A percentile compares a stretch with the other conserved stretches of the same genome.
These are phyloP conservation scores for Zygosaccharomyces bisporus DNA, from an alignment of 805 yeast species.

Conservation along the genomic window DNA sequence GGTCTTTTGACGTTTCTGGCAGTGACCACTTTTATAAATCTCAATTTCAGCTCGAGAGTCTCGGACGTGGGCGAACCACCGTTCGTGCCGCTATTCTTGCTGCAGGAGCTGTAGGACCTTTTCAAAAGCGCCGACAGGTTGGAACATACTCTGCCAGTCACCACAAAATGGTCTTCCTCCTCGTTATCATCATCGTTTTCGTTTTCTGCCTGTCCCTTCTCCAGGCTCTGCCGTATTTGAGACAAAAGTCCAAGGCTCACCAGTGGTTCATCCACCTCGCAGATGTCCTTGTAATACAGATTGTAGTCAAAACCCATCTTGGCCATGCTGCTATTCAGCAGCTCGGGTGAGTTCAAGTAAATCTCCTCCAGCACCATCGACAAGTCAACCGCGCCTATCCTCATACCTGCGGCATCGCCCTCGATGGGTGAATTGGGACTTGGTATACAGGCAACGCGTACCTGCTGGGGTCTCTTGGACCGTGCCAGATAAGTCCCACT, in stretches of 20 bases:
- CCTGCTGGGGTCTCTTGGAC: constrained; percentile 28
- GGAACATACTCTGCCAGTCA: constrained; percentile 37
- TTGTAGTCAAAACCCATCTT: constrained; percentile 30
- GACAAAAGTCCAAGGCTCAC: constrained; percentile 36
- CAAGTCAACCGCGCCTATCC: constrained; percentile 33
- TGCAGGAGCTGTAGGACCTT: constrained; percentile 24
- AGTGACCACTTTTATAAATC: constrained; percentile 30
- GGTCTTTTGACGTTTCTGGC: constrained; percentile 12
- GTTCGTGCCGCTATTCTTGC: constrained; percentile 15
- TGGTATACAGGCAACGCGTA: constrained; percentile 28
- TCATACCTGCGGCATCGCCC: constrained; percentile 16
- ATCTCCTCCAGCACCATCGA: constrained; percentile 30
- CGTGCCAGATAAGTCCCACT: constrained; percentile 32
- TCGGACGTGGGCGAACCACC: constrained; percentile 16
- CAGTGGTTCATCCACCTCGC: constrained; percentile 36
- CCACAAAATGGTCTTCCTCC: constrained; percentile 24
- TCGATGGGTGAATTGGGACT: constrained; percentile 17
- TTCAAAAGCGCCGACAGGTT: constrained; percentile 35
- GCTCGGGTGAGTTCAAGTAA: constrained; percentile 34
- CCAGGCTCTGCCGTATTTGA: constrained; percentile 27
- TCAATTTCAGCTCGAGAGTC: constrained; percentile 35
- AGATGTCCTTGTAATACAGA: constrained; percentile 34
- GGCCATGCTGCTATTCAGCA: constrained; percentile 21
- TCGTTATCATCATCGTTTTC: constrained; percentile 21
- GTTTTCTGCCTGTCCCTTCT: constrained; percentile 11